A percentile compares a stretch with the other conserved stretches of the same genome.
Conservation (phyloP, 495 filamentous ascomycete genomes). For the Aspergillus sclerotiicarbonarius region DNA sequence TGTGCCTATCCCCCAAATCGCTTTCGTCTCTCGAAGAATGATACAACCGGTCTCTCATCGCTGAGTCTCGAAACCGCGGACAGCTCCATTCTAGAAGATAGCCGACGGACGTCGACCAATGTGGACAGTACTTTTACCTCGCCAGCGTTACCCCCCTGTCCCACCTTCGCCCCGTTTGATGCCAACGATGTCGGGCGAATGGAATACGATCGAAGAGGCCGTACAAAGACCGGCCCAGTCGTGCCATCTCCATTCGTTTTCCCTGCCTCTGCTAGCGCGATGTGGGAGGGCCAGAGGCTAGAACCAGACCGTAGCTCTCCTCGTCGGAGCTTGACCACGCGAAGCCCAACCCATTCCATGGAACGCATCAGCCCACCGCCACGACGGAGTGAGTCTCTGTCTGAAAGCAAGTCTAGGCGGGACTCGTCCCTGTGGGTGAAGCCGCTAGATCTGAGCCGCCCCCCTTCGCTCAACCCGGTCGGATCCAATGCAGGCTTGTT, state of each 20-base stretch:
- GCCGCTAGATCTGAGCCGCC: conserved; percentile 15
- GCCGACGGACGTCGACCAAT: conserved; percentile 25
- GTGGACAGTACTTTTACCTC: conserved; percentile 32
- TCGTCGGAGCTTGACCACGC: conserved; percentile 42
- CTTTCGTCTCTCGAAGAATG: conserved; percentile 40
- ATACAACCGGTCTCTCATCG: conserved; percentile 42
- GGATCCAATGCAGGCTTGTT: conserved; percentile 23
- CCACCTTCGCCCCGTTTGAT: conserved; percentile 41
- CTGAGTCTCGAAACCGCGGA: conserved; percentile 48
- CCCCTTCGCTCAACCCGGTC: conserved; percentile 14
- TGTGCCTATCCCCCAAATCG: conserved; percentile 35
- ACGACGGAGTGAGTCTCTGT: conserved; percentile 38
- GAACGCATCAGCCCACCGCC: conserved; percentile 29
- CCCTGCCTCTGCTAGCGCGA: conserved; percentile 28
- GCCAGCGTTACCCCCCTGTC: conserved; percentile 36
- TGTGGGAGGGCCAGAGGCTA: conserved; percentile 22
- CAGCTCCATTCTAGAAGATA: conserved; percentile 50
- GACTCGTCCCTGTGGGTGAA: conserved; percentile 11
- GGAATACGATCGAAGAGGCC: conserved; percentile 32
- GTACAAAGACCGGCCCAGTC: conserved; percentile 21
- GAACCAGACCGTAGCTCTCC: conserved; percentile 30
- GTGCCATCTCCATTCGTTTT: conserved; percentile 32
- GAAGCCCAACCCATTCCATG: conserved; percentile 26
- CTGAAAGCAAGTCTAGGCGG: conserved; percentile 23
- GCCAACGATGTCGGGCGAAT: conserved; percentile 44